These are phyloP conservation scores for Mycogone perniciosa DNA, from an alignment of 2,329 filamentous ascomycete genomes.

Conservation along the genomic window DNA sequence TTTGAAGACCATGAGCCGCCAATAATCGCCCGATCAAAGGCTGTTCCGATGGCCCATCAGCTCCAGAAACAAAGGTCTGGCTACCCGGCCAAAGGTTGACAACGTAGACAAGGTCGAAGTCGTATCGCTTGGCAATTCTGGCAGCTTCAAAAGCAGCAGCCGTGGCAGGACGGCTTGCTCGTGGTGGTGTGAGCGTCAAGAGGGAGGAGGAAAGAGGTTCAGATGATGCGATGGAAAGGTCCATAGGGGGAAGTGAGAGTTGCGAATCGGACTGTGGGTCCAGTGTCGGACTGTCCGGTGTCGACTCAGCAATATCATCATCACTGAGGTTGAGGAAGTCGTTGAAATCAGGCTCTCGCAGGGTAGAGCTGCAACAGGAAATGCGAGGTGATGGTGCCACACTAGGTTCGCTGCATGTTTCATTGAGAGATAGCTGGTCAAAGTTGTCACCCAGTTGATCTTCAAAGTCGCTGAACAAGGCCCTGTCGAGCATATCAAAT, in stretches of 20 bases:
- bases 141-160: conserved; percentile 49
- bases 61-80: conserved; percentile 10
- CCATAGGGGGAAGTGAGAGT: conserved; percentile 16
- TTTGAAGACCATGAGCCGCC: conserved; percentile 48
- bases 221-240: conserved; percentile 19
- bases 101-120: conserved; percentile 54
- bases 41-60: conserved; percentile 13
- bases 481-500: conserved; percentile 23
- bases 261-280: conserved; percentile 9
- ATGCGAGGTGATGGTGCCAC: conserved; percentile 22
- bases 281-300: conserved; percentile 17
- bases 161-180: conserved; percentile 37
- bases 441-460: conserved; percentile 22
- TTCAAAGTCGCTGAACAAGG: conserved; percentile 21
- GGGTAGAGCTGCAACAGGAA: conserved; percentile 29
- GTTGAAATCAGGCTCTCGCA: conserved; percentile 45
- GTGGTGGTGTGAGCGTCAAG: conserved; percentile 40
- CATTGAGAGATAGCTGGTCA: conserved; percentile 20
- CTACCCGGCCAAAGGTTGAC: conserved; percentile 50
- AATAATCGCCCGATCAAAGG: conserved; percentile 45
- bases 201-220: conserved; percentile 26
- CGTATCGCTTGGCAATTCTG: conserved; percentile 48
- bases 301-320: conserved; percentile 50
- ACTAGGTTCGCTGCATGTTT: conserved; percentile 26
- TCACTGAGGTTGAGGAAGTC: conserved; percentile 51